Conservation (phyloP, 306 rosid genomes). For the Quercus bicolor region DNA sequence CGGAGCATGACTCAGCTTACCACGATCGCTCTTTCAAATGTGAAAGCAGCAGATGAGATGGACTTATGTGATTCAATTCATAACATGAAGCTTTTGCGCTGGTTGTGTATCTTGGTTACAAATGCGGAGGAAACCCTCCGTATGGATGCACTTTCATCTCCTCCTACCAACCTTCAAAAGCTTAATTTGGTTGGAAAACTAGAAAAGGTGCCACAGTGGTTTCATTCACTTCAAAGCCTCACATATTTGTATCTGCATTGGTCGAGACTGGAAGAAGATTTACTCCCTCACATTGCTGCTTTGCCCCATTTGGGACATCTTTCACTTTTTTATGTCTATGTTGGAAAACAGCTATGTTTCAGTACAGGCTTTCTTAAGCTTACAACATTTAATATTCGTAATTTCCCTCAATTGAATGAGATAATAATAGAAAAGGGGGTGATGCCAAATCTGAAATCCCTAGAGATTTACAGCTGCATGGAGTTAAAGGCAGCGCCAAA, state of each 20-base stretch:
- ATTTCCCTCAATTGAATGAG: too few relatives aligned
- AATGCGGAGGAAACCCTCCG: too few relatives aligned
- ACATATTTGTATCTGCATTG: not conserved
- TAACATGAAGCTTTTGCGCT: not conserved
- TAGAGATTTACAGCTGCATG: rapidly evolving
- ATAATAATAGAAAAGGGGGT: too few relatives aligned
- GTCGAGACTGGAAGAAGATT: conserved; percentile 4
- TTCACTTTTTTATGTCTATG: not conserved
- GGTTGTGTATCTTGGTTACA: not conserved
- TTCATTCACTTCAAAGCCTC: not conserved
- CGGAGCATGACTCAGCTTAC: conserved; percentile 3
- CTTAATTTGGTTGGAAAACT: not conserved
- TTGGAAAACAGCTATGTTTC: too few relatives aligned
- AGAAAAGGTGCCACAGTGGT: not conserved
- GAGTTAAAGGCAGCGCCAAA: too few relatives aligned
- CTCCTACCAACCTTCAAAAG: not conserved
- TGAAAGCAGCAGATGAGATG: not conserved
- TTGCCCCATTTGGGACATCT: not conserved
- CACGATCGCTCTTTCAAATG: not conserved
- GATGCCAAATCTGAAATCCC: too few relatives aligned
- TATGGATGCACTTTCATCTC: not conserved
- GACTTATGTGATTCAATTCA: conserved; percentile 8
- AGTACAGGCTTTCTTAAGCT: too few relatives aligned
- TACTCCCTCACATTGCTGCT: not conserved
- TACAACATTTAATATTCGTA: rapidly evolving